These are phyloP conservation scores for Furcasterigmium furcatum DNA, from an alignment of 2,329 filamentous ascomycete genomes.

Conservation along the genomic window DNA sequence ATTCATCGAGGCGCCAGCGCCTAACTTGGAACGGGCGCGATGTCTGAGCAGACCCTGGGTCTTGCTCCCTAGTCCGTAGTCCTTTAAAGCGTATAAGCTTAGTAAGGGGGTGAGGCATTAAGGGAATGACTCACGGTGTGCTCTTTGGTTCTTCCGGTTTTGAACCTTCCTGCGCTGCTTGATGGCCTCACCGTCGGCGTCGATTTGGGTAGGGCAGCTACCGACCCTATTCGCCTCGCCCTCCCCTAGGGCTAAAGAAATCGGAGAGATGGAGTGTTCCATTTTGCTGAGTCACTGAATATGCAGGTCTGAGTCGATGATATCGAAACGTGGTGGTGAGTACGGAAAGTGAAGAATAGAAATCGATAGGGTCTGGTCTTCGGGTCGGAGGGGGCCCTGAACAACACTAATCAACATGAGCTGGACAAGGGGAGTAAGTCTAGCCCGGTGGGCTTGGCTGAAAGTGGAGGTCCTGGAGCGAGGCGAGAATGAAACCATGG, in stretches of 20 bases:
- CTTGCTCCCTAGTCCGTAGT: not conserved
- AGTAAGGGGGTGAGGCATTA: not conserved
- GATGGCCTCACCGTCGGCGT: not conserved
- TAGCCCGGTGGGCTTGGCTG: too few relatives aligned
- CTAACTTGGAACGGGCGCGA: slow-evolving; percentile 1
- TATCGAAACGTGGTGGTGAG: too few relatives aligned
- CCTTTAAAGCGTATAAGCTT: slow-evolving; percentile 1
- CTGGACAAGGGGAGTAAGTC: too few relatives aligned
- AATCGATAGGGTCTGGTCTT: too few relatives aligned
- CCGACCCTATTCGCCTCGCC: not conserved
- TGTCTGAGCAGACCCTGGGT: not conserved
- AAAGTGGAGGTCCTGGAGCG: too few relatives aligned
- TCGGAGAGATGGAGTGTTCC: not conserved
- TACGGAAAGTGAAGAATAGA: too few relatives aligned
- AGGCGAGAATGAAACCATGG: too few relatives aligned
- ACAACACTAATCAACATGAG: too few relatives aligned
- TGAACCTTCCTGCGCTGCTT: slow-evolving; percentile 8
- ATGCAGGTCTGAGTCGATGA: too few relatives aligned
- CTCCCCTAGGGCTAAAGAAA: not conserved
- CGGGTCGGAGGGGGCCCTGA: too few relatives aligned
- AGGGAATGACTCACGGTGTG: slow-evolving; percentile 4
- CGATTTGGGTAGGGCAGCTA: too few relatives aligned
- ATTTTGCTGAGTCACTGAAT: not conserved
- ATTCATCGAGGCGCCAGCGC: slow-evolving; percentile 6
- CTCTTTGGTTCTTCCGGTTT: slow-evolving; percentile 10